A percentile compares a stretch with the other conserved stretches of the same genome.
Conservation (phyloP, 1,284 basidiomycete species). For the Microbotryum violaceum region DNA sequence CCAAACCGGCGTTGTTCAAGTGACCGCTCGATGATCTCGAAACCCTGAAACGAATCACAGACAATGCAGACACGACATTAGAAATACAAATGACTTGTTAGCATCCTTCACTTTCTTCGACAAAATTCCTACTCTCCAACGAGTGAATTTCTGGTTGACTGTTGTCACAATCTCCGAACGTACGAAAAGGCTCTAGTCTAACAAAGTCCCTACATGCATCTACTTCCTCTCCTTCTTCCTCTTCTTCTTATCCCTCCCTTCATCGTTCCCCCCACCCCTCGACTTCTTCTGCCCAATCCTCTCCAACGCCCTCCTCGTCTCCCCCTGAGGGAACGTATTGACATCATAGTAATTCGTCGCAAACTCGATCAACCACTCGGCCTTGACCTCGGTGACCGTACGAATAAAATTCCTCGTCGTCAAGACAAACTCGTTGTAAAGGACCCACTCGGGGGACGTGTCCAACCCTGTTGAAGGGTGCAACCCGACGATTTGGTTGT, state of each 20-base stretch:
- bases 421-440: constrained; percentile 97
- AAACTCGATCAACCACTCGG: constrained; percentile 66
- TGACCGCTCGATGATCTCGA: not conserved
- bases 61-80: not conserved
- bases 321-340: constrained; percentile 58
- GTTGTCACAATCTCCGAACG: not conserved
- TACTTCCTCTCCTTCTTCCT: constrained; percentile 13
- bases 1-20: not conserved
- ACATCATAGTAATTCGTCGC: constrained; percentile 73
- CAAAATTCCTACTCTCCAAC: not conserved
- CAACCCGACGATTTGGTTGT: constrained; percentile 86
- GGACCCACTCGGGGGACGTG: constrained; percentile 89
- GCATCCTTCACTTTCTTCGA: not conserved
- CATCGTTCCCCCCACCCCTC: constrained; percentile 9
- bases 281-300: constrained; percentile 39
- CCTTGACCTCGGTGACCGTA: constrained; percentile 78
- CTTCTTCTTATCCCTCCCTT: constrained; percentile 23
- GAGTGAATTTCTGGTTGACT: not conserved
- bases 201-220: not conserved
- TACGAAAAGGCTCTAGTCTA: not conserved
- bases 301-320: constrained; percentile 61
- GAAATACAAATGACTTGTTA: not conserved
- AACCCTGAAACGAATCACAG: not conserved
- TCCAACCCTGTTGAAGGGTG: constrained; percentile 91
- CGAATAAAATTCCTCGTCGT: constrained; percentile 82